A percentile compares a stretch with the other conserved stretches of the same genome.
Evolutionary conservation across 2,329 filamentous ascomycete species (phyloP).

Genomic region (Colletotrichum godetiae): DNA sequence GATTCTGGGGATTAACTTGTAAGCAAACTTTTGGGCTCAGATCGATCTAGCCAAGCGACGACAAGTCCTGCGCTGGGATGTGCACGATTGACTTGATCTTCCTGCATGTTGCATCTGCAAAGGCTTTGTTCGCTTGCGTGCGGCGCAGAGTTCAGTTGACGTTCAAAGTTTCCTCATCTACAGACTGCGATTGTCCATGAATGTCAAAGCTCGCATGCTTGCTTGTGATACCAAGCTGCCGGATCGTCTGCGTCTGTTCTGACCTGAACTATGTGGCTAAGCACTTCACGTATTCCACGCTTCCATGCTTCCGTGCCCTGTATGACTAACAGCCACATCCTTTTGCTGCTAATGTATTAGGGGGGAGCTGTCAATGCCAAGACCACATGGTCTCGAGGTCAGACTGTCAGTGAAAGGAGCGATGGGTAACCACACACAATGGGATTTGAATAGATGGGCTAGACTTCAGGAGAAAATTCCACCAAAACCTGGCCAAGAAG

Average conservation of each 20-base stretch:
- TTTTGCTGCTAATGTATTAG: not conserved
- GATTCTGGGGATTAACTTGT: not conserved
- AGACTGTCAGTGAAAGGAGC: not conserved
- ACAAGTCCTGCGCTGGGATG: not conserved
- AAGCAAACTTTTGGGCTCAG: not conserved
- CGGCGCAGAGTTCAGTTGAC: not conserved
- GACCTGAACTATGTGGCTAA: slow-evolving; percentile 8
- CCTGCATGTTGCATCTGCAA: not conserved
- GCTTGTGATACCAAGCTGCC: slow-evolving; percentile 13
- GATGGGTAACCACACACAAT: not conserved
- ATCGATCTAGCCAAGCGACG: not conserved
- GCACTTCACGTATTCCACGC: not conserved
- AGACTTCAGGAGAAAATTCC: slow-evolving; percentile 9
- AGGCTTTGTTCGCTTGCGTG: slow-evolving; percentile 9
- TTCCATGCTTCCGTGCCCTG: not conserved
- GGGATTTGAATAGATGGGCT: not conserved
- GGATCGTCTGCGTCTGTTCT: slow-evolving; percentile 14
- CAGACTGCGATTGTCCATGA: not conserved
- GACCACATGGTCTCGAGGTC: not conserved
- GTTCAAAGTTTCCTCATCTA: not conserved
- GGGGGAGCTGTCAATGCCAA: slow-evolving; percentile 4
- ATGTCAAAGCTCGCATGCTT: slow-evolving; percentile 7
- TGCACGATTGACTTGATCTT: not conserved
- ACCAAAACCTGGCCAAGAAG: not conserved
- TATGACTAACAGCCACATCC: not conserved